Base-by-base conservation (phyloP, 805 yeast genomes). In the Cyberlindnera subsufficiens region DNA sequence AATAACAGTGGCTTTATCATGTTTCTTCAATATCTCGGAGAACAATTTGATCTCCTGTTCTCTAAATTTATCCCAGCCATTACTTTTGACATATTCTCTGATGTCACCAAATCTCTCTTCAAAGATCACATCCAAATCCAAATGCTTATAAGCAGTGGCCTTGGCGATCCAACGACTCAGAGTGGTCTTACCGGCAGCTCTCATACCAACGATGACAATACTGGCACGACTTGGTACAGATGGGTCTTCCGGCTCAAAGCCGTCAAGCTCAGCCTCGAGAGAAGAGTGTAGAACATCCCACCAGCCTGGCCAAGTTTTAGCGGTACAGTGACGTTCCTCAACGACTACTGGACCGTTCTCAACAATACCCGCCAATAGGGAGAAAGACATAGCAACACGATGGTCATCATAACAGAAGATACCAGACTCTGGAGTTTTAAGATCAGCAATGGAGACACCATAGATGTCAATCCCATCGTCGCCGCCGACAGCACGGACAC, bases 241-340 rank as follows among this genome's bases (percentile, higher is more conserved):
- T 25, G 43, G 44, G 14, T 43, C 39, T n/a, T 50, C 46, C 6
- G 75, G 73, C 57, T 86, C 95, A 53, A 71, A 71, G 20, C 99
- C 99, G 55, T 80, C 84, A 31, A 93, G 63, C 10, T 64, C 55
- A 20, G 77, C 83, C 17, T 79, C 74, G 54, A 93, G 77, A 38
- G 73, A 66, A 39, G 84, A 75, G 59, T 81, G 89, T 49, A 93
- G 69, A 30, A 81, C 75, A 65, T 93, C 99, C 99, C 99, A 93
- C 99, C 99, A 93, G 32, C 97, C 98, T 17, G 99, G 99, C 99
- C 99, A 93, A 0, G 99, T 93, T 68, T 93, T 93, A 44, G 91
- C 95, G 2, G 96, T 95, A 60, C 97, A 88, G 20, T 84, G 77
- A 65, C 97, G 80, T 59, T 91, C 96, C 52, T 82, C 78, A 45